These are phyloP conservation scores for Fragilariopsis cylindrus DNA, from an alignment of 108 stramenopile species.

Conservation along the genomic window DNA sequence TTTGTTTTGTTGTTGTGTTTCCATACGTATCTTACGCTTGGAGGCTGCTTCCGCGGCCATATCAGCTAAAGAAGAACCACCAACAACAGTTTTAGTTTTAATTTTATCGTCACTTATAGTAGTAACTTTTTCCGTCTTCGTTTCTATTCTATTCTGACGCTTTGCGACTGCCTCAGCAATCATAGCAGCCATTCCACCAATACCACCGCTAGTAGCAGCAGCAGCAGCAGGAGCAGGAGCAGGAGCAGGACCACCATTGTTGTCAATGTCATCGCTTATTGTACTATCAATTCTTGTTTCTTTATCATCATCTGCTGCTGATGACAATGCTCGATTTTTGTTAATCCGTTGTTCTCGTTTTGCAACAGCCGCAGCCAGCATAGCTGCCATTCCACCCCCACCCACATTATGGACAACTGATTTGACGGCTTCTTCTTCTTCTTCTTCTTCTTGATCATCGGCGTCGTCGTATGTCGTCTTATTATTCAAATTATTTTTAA, in stretches of 20 bases:
- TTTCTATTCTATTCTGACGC: conserved; percentile 9
- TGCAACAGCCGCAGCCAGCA: conserved; percentile 1
- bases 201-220: no score
- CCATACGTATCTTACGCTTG: conserved; percentile 17
- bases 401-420: not conserved
- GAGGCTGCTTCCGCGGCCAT: not conserved
- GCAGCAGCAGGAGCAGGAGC: no score
- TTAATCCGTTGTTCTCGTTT: not conserved
- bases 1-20: conserved; percentile 1
- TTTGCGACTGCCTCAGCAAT: conserved; percentile 22
- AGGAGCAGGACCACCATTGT: no score
- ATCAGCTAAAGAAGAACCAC: not conserved
- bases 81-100: not conserved
- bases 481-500: no score
- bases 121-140: conserved; percentile 8
- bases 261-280: no score
- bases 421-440: no score
- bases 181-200: conserved; percentile 25
- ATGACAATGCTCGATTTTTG: no score
- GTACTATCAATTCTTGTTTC: no score
- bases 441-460: no score
- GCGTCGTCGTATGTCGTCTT: no score
- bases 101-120: not conserved
- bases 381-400: not conserved
- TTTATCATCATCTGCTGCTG: no score